A percentile compares a stretch with the other conserved stretches of the same genome.
phyloP scores from a whole-genome alignment of 2,329 filamentous ascomycete genomes.

The Lasiodiplodia sp. region DNA sequence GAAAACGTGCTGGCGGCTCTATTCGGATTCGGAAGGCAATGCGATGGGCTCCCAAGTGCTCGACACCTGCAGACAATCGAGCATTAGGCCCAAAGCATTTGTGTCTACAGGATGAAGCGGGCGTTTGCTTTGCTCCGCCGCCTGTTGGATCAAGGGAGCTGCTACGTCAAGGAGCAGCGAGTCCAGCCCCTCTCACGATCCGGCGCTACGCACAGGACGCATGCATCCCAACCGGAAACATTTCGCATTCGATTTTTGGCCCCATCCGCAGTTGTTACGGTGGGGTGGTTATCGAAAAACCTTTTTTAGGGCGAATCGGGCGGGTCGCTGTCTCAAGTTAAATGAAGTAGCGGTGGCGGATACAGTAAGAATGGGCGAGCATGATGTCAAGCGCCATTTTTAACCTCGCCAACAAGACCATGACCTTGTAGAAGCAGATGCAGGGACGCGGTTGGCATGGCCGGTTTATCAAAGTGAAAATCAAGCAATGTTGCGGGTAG shows the following conservation, averaged over 20 bases:
- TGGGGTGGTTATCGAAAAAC: background rate
- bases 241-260: background rate
- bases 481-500: slow-evolving; percentile 18
- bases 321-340: slow-evolving; percentile 1
- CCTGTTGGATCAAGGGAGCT: too few species aligned
- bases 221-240: background rate
- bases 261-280: background rate
- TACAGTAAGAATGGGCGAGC: background rate
- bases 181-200: background rate
- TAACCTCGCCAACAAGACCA: background rate
- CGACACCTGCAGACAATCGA: too few species aligned
- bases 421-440: background rate
- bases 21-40: background rate
- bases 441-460: background rate
- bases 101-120: too few species aligned
- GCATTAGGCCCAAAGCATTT: too few species aligned
- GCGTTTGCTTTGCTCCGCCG: too few species aligned
- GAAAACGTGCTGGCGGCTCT: background rate
- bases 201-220: background rate
- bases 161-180: too few species aligned
- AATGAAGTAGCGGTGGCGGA: background rate
- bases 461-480: background rate
- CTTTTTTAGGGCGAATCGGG: background rate
- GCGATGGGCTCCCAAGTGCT: too few species aligned
- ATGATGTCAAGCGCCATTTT: background rate